phyloP scores from a whole-genome alignment of 345 rosid species.

The Pistacia integerrima region DNA sequence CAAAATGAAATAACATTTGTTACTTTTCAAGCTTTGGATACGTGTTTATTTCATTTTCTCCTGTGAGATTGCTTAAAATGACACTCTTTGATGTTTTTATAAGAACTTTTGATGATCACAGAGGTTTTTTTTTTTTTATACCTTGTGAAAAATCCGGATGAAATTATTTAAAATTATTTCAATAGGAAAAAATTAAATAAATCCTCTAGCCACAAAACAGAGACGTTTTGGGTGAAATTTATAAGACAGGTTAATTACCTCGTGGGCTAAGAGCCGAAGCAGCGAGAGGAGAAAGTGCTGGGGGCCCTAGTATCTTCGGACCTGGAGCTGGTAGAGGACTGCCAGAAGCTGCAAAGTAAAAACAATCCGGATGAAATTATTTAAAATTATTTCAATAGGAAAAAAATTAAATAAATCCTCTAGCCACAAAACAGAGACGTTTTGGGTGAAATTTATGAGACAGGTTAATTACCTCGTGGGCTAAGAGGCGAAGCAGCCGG shows the following conservation, averaged over 20 bases:
- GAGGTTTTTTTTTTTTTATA: too few species aligned
- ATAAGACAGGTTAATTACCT: constrained; percentile 34
- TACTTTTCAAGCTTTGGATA: background rate
- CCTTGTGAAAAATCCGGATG: too few species aligned
- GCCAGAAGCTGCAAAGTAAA: constrained; percentile 62
- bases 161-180: too few species aligned
- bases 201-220: background rate
- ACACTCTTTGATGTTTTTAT: too few species aligned
- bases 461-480: constrained; percentile 47
- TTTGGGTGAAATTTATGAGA: background rate
- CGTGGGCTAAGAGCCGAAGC: constrained; percentile 50
- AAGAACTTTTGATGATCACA: too few species aligned
- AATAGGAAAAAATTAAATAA: too few species aligned
- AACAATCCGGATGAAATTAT: background rate
- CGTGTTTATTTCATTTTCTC: too few species aligned
- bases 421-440: background rate
- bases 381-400: too few species aligned
- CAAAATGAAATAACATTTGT: background rate
- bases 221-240: background rate
- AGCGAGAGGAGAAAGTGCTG: constrained; percentile 54
- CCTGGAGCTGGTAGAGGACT: constrained; percentile 92
- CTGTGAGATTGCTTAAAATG: too few species aligned
- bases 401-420: too few species aligned
- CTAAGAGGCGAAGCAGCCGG: constrained; percentile 45
- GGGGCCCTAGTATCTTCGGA: constrained; percentile 50